Base-by-base conservation (phyloP, 495 filamentous ascomycete species). In the Zalerion maritima region DNA sequence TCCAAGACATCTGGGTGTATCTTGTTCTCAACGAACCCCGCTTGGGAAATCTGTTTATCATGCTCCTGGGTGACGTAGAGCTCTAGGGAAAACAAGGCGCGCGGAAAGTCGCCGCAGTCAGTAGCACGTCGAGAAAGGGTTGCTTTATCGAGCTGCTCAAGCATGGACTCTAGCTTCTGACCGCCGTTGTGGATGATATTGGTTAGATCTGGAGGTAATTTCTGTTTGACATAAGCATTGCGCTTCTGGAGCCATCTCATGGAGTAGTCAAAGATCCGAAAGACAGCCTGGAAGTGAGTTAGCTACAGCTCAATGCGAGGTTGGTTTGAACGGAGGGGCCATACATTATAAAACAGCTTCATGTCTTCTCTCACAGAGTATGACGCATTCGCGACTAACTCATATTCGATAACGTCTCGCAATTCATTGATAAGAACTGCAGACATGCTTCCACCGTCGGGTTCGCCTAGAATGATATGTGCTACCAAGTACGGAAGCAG, bases 11-110 rank as follows among this genome's bases (percentile, higher is more conserved):
- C 42, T 5, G 24, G 23, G 2, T 46, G 41, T 10, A 57, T 47
- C 8, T 54, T 45, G 17, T 36, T 33, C 3, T 55, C 52, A 21
- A 59, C 49, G 15, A 50, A n/a, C n/a, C n/a, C n/a, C n/a, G n/a
- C n/a, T n/a, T n/a, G n/a, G n/a, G n/a, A n/a, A n/a, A n/a, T n/a
- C n/a, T n/a, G n/a, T n/a, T n/a, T n/a, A n/a, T n/a, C 36, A 22
- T 57, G 64, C 29, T 60, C 53, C 34, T 76, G 69, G 12, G 77
- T 29, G 30, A 93, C 82, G 40, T 87, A 79, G 43, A 87, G 82
- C 49, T 99, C 89, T 67, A 87, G 84, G 42, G 92, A 78, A 46
- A 91, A 93, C 14, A 96, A 57, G 9, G 91, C 91, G 25, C 91
- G 67, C 9, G 91, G 77, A 48, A 81, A 96, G 14, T 89, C 92